Percentiles rank a stretch among this genome's conserved stretches.
Evolutionary conservation across 441 rosid species (phyloP).

Genomic region (Pelargonium fulgidum): DNA sequence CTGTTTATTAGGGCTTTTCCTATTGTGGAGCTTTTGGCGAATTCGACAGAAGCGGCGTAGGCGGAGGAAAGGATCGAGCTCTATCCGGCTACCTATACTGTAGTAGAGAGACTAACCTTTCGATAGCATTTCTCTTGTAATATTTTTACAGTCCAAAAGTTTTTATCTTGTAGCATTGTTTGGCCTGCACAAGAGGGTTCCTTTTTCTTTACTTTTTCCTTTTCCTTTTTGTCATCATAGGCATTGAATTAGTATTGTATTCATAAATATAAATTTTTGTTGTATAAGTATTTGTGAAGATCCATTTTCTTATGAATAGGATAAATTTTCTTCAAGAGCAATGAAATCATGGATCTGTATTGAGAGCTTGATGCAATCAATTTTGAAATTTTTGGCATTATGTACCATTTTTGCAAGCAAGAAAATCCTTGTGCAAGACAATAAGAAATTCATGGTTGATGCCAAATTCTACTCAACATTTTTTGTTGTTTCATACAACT

Average conservation of each 20-base stretch:
- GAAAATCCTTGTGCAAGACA: too few relatives aligned
- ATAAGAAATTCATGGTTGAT: too few relatives aligned
- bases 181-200: constrained; percentile 10
- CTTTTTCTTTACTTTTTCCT: background rate
- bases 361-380: background rate
- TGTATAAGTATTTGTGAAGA: constrained; percentile 13
- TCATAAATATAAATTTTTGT: background rate
- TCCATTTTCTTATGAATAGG: constrained; percentile 17
- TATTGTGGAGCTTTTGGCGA: constrained; percentile 65
- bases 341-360: background rate
- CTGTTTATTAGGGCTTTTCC: constrained; percentile 42
- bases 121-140: constrained; percentile 7
- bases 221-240: constrained; percentile 11
- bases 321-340: constrained; percentile 25
- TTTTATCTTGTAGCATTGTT: constrained; percentile 1
- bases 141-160: background rate
- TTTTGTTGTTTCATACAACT: too few relatives aligned
- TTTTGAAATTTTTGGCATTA: too few relatives aligned
- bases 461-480: too few relatives aligned
- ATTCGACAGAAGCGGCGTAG: constrained; percentile 63
- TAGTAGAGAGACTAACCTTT: constrained; percentile 26
- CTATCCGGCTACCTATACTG: constrained; percentile 42
- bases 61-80: constrained; percentile 55
- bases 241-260: constrained; percentile 22
- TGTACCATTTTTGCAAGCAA: too few relatives aligned